Conservation (phyloP, 2,329 filamentous ascomycete genomes). For the Hymenoscyphus fraxineus region DNA sequence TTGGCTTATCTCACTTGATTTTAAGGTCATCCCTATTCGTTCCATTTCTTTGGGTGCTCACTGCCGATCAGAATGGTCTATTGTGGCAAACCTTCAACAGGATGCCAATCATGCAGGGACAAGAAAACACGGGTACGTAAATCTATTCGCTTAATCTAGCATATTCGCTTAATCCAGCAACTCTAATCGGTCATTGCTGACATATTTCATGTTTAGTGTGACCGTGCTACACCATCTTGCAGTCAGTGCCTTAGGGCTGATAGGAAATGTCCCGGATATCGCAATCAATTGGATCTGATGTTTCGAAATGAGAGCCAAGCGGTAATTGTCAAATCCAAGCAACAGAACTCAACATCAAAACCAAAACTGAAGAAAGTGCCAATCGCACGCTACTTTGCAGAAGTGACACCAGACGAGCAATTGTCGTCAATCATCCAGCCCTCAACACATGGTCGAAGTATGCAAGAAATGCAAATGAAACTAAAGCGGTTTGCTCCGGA, state of each 20-base stretch:
- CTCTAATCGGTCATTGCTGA: not conserved
- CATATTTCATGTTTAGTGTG: constrained; percentile 40
- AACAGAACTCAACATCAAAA: constrained; percentile 31
- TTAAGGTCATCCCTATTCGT: not conserved
- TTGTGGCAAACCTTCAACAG: constrained; percentile 55
- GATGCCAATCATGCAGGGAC: constrained; percentile 50
- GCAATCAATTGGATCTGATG: constrained; percentile 54
- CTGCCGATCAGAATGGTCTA: constrained; percentile 33
- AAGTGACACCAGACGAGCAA: too few relatives aligned
- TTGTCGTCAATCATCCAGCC: not conserved
- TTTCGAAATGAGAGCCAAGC: constrained; percentile 53
- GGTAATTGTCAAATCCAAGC: constrained; percentile 49
- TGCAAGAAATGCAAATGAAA: not conserved
- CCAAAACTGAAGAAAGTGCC: constrained; percentile 39
- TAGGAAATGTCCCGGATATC: constrained; percentile 50
- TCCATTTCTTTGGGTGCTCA: not conserved
- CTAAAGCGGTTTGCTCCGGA: not conserved
- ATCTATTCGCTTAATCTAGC: not conserved
- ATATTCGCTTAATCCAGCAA: not conserved
- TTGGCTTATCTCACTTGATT: not conserved
- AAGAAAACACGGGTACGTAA: constrained; percentile 51
- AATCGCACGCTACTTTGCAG: not conserved
- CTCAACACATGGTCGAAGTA: not conserved
- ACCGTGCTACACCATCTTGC: constrained; percentile 47
- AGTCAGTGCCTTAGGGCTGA: constrained; percentile 51